These are phyloP conservation scores for Botrytis byssoidea DNA, from an alignment of 2,329 filamentous ascomycete species.

Conservation along the genomic window DNA sequence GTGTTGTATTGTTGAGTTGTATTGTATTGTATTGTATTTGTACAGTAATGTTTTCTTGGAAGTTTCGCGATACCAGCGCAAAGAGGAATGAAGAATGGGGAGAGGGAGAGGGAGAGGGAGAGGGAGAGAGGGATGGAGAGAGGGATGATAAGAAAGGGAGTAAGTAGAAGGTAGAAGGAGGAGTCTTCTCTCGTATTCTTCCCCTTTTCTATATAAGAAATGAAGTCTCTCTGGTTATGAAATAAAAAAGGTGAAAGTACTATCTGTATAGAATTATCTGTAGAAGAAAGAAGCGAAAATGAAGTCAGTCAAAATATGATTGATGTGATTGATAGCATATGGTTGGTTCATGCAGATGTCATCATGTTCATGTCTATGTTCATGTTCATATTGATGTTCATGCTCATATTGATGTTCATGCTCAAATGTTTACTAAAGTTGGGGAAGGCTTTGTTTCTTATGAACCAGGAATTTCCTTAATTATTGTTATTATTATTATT, in stretches of 20 bases:
- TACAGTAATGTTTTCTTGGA: neutral
- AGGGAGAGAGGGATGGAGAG: neutral
- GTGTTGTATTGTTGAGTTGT: neutral
- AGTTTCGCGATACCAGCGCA: constrained; percentile 18
- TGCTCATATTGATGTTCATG: neutral
- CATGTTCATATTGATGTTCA: neutral
- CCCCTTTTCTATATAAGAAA: neutral
- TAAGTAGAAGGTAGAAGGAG: neutral
- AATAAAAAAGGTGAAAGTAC: neutral
- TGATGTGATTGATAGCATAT: neutral
- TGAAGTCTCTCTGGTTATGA: neutral
- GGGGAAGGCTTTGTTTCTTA: neutral
- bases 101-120: neutral
- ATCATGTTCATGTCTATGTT: neutral
- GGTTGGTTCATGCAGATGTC: constrained; percentile 7
- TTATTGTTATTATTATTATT: neutral
- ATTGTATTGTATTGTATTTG: neutral
- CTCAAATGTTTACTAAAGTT: neutral
- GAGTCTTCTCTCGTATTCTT: neutral
- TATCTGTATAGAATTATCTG: neutral
- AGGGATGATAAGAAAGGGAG: neutral
- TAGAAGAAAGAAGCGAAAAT: neutral
- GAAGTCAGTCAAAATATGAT: neutral
- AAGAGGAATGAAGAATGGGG: constrained; percentile 14
- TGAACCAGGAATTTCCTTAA: neutral